Base-by-base conservation (phyloP, 2,329 filamentous ascomycete species). In the Colletotrichum nymphaeae region DNA sequence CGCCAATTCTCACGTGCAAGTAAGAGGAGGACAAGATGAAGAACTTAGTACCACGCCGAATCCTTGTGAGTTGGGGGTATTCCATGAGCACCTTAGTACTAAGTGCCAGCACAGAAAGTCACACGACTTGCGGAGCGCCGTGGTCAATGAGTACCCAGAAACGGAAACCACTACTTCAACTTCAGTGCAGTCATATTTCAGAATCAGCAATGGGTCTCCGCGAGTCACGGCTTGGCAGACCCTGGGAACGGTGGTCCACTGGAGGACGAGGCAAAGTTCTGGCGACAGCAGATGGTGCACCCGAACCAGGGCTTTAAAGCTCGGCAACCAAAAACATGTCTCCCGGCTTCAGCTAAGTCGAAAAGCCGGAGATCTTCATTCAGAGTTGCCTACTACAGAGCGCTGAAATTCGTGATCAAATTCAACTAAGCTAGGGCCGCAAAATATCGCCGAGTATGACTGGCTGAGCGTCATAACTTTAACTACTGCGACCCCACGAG, bases 181-280 rank as follows among this genome's bases (percentile, higher is more conserved):
- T 49, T 19, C 42, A 49, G 19, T 19, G 42, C 16, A 19, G 16
- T 49, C 42, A 49, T n/a, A 49, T 49, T n/a, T 49, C 19, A 49
- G 19, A 11, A 49, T 49, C 19, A n/a, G 8, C 28, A 12, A 53
- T 46, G n/a, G 53, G 28, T 46, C 55, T 4, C 9, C 56, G 32
- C 69, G 63, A 71, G 63, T 63, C 69, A 67, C 49, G 26, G 19
- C 28, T 11, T 32, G 55, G 16, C 24, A 22, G 32, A 35, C 28
- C 22, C 46, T 52, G 53, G 37, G 24, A 56, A 14, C 22, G 32
- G 8, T 19, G 56, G 22, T 26, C 63, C 46, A 64, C 60, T 57
- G 32, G 55, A 67, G 32, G 26, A 32, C 46, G n/a, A 56, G 49
- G 42, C 19, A 8, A 49, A n/a, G 42, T n/a, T 8, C 8, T 19